Conservation (phyloP, 2,329 filamentous ascomycete genomes). For the Stagonosporopsis vannaccii region DNA sequence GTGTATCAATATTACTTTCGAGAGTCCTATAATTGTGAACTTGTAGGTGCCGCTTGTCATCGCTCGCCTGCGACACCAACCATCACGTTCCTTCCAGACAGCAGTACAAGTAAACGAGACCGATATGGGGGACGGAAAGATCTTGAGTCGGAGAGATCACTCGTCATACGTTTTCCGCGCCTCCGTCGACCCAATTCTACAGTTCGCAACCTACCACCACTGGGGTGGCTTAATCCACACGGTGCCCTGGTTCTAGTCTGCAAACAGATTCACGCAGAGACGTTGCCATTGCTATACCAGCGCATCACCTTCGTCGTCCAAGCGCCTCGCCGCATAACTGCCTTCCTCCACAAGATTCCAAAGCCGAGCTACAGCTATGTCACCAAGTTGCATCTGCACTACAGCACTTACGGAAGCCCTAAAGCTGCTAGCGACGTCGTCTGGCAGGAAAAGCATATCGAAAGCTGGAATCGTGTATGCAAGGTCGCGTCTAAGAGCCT, state of each 20-base stretch:
- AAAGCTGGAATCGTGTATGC: conserved; percentile 35
- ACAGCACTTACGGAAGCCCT: conserved; percentile 39
- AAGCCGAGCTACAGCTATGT: conserved; percentile 27
- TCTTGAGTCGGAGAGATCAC: neutral
- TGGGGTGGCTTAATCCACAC: conserved; percentile 37
- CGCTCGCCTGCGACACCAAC: neutral
- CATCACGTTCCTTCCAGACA: conserved; percentile 23
- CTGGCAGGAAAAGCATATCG: conserved; percentile 38
- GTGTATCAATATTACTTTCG: conserved; percentile 55
- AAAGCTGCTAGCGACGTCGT: conserved; percentile 5
- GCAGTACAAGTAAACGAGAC: neutral
- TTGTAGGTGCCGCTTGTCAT: conserved; percentile 18
- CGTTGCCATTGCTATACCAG: conserved; percentile 37
- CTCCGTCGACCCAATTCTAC: conserved; percentile 26
- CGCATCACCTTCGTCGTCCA: conserved; percentile 41
- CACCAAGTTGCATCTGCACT: conserved; percentile 41
- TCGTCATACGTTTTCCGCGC: conserved; percentile 26
- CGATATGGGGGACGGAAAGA: neutral
- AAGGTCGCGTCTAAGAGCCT: conserved; percentile 30
- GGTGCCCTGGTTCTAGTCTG: conserved; percentile 39
- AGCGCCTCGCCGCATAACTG: conserved; percentile 32
- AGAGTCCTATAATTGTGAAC: conserved; percentile 36
- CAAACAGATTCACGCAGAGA: conserved; percentile 39
- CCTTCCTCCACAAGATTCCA: conserved; percentile 36
- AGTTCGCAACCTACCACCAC: conserved; percentile 22